Conservation (phyloP, 352 stramenopile species). For the Pythium chondricola region DNA sequence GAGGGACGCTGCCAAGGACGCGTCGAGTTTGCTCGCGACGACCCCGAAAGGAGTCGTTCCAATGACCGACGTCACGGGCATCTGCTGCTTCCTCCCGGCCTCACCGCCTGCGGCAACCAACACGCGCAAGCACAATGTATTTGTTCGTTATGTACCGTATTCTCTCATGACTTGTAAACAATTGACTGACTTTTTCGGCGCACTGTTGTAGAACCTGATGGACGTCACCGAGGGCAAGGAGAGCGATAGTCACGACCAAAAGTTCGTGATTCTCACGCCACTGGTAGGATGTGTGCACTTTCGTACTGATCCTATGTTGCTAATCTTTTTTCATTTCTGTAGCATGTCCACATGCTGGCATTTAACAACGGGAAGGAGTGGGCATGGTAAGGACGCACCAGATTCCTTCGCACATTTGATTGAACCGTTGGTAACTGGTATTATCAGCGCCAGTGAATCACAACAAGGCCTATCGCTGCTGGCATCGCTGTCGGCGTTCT, state of each 20-base stretch:
- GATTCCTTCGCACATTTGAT: neutral
- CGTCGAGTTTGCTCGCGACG: slow-evolving; percentile 46
- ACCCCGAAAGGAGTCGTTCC: slow-evolving; percentile 70
- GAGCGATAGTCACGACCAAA: slow-evolving; percentile 58
- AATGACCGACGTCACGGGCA: slow-evolving; percentile 61
- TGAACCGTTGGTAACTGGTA: neutral
- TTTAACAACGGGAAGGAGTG: slow-evolving; percentile 74
- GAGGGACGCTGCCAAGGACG: slow-evolving; percentile 52
- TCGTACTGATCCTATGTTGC: no score
- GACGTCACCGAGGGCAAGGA: slow-evolving; percentile 40
- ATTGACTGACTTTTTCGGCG: neutral
- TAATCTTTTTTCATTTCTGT: neutral
- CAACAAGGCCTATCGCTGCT: slow-evolving; percentile 75
- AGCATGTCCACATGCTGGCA: slow-evolving; percentile 69
- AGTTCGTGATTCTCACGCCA: slow-evolving; percentile 69
- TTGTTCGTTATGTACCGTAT: slow-evolving; percentile 32
- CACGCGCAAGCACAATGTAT: slow-evolving; percentile 44
- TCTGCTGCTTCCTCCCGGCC: slow-evolving; percentile 62
- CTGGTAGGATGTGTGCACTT: no score
- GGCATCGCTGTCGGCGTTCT: slow-evolving; percentile 71
- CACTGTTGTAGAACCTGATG: slow-evolving; percentile 33
- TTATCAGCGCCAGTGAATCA: slow-evolving; percentile 48
- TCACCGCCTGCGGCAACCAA: slow-evolving; percentile 23
- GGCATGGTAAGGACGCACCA: slow-evolving; percentile 26
- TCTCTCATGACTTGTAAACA: neutral